phyloP scores from a whole-genome alignment of 495 filamentous ascomycete genomes.

The Penicillium mononematosum region DNA sequence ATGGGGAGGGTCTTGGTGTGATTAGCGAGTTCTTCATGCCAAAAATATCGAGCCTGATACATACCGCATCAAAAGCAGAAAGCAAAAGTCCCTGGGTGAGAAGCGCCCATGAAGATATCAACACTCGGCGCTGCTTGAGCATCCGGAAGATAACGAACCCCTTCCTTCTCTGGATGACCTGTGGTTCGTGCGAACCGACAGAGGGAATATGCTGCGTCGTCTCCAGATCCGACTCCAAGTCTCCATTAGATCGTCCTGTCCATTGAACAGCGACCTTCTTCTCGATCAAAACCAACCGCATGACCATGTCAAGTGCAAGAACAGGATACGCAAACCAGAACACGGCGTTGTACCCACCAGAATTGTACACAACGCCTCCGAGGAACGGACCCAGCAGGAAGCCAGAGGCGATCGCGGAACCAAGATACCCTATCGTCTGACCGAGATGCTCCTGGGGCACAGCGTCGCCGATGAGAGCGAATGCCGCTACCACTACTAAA shows the following conservation, averaged over 20 bases:
- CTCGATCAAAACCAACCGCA: slow-evolving; percentile 62
- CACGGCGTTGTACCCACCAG: slow-evolving; percentile 58
- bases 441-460: slow-evolving; percentile 57
- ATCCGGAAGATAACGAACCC: slow-evolving; percentile 26
- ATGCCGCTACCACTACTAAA: slow-evolving; percentile 62
- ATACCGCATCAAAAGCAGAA: slow-evolving; percentile 37
- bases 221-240: slow-evolving; percentile 5
- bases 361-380: slow-evolving; percentile 60
- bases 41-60: not conserved
- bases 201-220: not conserved
- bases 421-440: slow-evolving; percentile 49
- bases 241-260: slow-evolving; percentile 7
- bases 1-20: slow-evolving; percentile 54
- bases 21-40: not conserved
- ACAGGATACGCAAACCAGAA: slow-evolving; percentile 59
- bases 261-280: slow-evolving; percentile 48
- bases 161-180: not conserved
- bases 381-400: slow-evolving; percentile 53
- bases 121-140: slow-evolving; percentile 29
- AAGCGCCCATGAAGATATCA: slow-evolving; percentile 35
- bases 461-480: slow-evolving; percentile 60
- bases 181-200: not conserved
- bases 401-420: slow-evolving; percentile 33
- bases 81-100: slow-evolving; percentile 33
- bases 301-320: slow-evolving; percentile 59